Evolutionary conservation across 441 rosid genomes (phyloP), one percentile per base, ranked within the genome.

Genomic region (Gossypium trilobum): DNA sequence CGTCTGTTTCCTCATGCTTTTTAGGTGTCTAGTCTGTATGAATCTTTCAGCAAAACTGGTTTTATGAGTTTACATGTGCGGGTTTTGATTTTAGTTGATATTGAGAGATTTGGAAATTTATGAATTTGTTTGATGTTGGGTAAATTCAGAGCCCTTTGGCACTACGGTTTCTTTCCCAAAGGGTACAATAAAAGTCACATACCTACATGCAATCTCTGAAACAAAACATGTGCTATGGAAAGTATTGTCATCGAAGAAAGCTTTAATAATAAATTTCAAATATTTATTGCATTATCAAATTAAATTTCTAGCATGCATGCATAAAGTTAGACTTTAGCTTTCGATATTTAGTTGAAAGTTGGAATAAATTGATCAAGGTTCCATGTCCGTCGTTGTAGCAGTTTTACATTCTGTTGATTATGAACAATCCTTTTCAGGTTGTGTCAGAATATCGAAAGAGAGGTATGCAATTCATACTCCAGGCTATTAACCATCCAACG

Each of bases 401-500:
- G 42, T 59, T 25, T 33, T 50, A 27, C 7, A 0, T 19, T 59
- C 29, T 69, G 42, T 58, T 25, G 4, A 22, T 7, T 0, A 71
- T 6, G 48, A 50, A 55, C 10, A 58, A 63, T 70, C 61, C 61
- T 73, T 55, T 55, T 65, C 89, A 91, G 97, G 98, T 94, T 74
- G 86, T 92, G 42, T 78, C 87, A 0, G 97, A 94, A 74, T 94
- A 84, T 74, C 77, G 83, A 70, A 77, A 80, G 73, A 94, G 82
- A 75, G 93, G 89, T 77, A 81, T 82, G 81, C 85, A 89, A 16
- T 92, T 94, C 77, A 57, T 94, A 52, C 91, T 92, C 44, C 84
- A 88, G 82, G 99, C 93, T 3, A 87, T 92, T 20, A 92, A 92
- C 81, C 91, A 89, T 78, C 97, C 99, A 5, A 92, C 99, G n/a